phyloP scores from a whole-genome alignment of 331 rosid species.

The Rosa hybrid region DNA sequence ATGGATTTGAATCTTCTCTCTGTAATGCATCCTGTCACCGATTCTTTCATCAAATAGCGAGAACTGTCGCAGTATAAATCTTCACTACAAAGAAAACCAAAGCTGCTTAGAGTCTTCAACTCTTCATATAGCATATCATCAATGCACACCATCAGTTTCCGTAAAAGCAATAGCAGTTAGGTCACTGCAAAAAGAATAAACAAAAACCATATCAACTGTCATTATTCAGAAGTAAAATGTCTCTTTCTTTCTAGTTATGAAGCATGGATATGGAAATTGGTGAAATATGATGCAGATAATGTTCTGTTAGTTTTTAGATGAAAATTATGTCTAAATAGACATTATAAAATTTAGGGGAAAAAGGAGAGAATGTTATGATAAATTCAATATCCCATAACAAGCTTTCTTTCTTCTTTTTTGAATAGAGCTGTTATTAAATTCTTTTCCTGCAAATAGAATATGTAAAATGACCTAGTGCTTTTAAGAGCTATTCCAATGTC shows the following conservation, averaged over 20 bases:
- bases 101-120: conserved; percentile 11
- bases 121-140: conserved; percentile 12
- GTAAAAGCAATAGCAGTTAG: background rate
- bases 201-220: background rate
- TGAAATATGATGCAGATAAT: background rate
- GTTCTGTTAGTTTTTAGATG: background rate
- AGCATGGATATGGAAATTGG: background rate
- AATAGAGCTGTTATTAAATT: background rate
- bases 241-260: background rate
- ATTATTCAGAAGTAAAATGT: background rate
- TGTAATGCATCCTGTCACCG: conserved; percentile 13
- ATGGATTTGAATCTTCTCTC: background rate
- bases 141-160: background rate
- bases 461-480: conserved; percentile 16
- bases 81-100: conserved; percentile 11
- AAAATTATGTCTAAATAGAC: background rate
- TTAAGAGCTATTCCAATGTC: conserved; percentile 58
- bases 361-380: background rate
- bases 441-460: background rate
- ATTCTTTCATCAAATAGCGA: conserved; percentile 1
- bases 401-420: background rate
- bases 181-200: background rate
- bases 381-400: background rate
- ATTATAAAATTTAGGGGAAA: no score
- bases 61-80: background rate